Conservation (phyloP, 495 filamentous ascomycete genomes). For the Mycothermus thermophilus region DNA sequence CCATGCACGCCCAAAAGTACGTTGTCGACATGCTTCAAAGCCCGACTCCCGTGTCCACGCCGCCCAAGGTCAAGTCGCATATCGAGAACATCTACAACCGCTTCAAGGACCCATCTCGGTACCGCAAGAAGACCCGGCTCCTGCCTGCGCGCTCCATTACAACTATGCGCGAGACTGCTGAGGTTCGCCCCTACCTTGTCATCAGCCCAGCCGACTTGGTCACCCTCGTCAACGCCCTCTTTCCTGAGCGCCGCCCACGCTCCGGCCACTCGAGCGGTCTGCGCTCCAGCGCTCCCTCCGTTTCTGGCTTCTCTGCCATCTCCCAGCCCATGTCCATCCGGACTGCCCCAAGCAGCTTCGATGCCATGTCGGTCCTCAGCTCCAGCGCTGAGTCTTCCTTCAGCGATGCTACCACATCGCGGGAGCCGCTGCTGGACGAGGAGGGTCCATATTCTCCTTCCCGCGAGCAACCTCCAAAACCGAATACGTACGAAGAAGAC, state of each 20-base stretch:
- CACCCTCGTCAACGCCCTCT: conserved; percentile 57
- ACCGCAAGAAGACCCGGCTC: conserved; percentile 42
- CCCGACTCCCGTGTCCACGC: conserved; percentile 47
- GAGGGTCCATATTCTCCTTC: conserved; percentile 31
- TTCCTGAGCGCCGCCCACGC: conserved; percentile 45
- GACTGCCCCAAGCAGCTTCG: conserved; percentile 33
- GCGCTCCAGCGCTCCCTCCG: conserved; percentile 51
- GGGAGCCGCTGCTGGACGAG: conserved; percentile 48
- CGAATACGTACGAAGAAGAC: conserved; percentile 40
- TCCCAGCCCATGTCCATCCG: conserved; percentile 34
- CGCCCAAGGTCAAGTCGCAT: conserved; percentile 52
- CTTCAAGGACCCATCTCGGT: conserved; percentile 40
- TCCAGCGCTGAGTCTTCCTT: conserved; percentile 53
- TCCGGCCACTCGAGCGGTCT: conserved; percentile 40
- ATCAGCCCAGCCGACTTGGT: conserved; percentile 59
- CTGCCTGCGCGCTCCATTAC: conserved; percentile 55
- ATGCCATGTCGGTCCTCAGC: conserved; percentile 49
- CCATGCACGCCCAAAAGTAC: conserved; percentile 58
- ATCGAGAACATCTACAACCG: conserved; percentile 63
- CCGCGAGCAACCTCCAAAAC: conserved; percentile 25
- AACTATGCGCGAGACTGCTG: conserved; percentile 52
- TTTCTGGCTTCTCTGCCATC: conserved; percentile 45
- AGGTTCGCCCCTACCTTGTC: conserved; percentile 60
- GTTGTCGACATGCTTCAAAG: conserved; percentile 49
- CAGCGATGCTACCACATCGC: conserved; percentile 52